Percentiles rank a stretch among this genome's conserved stretches.
Conservation (phyloP, 2,329 filamentous ascomycete species). For the Aureobasidium sp. region DNA sequence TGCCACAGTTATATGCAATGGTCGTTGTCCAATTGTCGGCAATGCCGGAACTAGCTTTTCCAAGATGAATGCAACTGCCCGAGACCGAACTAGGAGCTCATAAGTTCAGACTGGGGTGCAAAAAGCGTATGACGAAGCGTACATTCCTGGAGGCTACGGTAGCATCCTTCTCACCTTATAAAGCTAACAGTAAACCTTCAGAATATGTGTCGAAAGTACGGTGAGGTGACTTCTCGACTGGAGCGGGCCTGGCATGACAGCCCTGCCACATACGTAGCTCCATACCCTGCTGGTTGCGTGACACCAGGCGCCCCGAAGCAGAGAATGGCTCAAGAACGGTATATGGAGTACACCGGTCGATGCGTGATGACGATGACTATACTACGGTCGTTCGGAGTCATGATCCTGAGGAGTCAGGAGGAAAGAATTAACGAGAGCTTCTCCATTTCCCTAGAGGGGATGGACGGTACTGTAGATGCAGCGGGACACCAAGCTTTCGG, state of each 20-base stretch:
- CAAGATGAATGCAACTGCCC: neutral
- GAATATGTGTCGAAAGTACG: neutral
- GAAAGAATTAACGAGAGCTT: neutral
- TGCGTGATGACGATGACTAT: neutral
- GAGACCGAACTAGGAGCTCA: neutral
- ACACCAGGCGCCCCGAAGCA: neutral
- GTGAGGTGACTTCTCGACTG: neutral
- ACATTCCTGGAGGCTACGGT: neutral
- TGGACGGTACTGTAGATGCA: neutral
- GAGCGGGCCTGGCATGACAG: neutral
- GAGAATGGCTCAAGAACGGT: neutral
- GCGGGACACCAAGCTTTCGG: constrained; percentile 6
- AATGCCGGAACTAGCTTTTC: neutral
- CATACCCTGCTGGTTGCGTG: neutral
- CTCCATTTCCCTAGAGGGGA: constrained; percentile 2
- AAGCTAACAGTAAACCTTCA: neutral
- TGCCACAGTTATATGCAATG: neutral
- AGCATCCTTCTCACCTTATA: neutral
- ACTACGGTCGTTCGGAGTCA: neutral
- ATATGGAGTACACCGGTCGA: neutral
- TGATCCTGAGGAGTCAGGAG: neutral
- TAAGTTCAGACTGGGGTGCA: neutral
- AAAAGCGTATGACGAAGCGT: neutral
- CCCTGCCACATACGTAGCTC: neutral
- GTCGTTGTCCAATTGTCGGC: neutral